phyloP scores from a whole-genome alignment of 441 rosid genomes.

The Brassica balearica region DNA sequence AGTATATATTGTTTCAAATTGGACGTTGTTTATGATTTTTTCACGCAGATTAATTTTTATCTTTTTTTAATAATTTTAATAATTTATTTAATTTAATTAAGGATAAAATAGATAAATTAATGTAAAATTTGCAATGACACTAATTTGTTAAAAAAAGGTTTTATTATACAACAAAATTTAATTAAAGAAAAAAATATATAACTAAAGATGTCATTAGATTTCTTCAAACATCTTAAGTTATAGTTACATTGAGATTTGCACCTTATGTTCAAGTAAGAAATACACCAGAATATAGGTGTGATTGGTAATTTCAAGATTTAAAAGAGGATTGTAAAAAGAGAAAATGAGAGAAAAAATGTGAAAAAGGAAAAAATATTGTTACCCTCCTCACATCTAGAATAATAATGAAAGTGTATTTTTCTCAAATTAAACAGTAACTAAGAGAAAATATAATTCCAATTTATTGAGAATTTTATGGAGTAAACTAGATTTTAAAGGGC shows the following conservation, averaged over 20 bases:
- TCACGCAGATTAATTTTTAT: not conserved
- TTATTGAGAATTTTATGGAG: not conserved
- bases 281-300: not conserved
- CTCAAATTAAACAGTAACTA: not conserved
- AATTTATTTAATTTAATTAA: no score
- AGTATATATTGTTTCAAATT: not conserved
- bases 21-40: not conserved
- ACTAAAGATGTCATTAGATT: not conserved
- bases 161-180: not conserved
- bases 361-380: not conserved
- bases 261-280: not conserved
- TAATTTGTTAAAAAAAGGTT: no score
- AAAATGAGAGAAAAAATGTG: not conserved
- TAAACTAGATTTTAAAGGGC: not conserved
- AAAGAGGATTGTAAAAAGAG: no score
- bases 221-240: not conserved
- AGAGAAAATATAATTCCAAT: not conserved
- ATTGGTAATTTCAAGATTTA: not conserved
- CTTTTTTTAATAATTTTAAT: no score
- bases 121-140: no score
- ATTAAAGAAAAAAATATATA: no score
- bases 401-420: not conserved
- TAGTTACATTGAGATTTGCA: not conserved
- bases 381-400: not conserved
- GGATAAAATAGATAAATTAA: no score